phyloP scores from a whole-genome alignment of 495 filamentous ascomycete species.

The Talaromyces borbonicus region DNA sequence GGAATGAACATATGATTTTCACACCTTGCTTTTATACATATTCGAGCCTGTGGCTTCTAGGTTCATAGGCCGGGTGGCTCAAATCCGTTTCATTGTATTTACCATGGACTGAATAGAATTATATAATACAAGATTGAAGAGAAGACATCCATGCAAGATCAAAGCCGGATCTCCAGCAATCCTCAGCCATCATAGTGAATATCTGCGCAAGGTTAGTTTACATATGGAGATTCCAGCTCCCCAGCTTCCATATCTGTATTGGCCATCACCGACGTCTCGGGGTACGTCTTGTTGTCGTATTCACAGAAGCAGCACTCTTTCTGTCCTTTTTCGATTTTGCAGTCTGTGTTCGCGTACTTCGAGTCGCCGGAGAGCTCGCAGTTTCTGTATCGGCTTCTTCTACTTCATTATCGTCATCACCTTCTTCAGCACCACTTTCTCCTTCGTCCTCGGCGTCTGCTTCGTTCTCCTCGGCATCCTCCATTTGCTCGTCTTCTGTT shows the following conservation, averaged over 20 bases:
- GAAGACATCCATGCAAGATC: too few relatives aligned
- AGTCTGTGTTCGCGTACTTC: conserved; percentile 32
- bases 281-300: conserved; percentile 23
- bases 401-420: conserved; percentile 23
- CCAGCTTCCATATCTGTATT: neutral
- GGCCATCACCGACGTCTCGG: conserved; percentile 26
- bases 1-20: too few relatives aligned
- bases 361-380: conserved; percentile 24
- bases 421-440: conserved; percentile 18
- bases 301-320: conserved; percentile 12
- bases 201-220: too few relatives aligned
- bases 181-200: too few relatives aligned
- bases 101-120: neutral
- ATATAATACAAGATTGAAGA: neutral
- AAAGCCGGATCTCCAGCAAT: too few relatives aligned
- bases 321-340: conserved; percentile 32
- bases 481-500: conserved; percentile 31
- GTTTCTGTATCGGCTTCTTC: conserved; percentile 22
- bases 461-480: conserved; percentile 30
- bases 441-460: conserved; percentile 32
- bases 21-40: conserved; percentile 2
- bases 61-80: neutral
- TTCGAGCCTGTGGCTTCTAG: conserved; percentile 1
- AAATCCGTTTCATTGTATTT: neutral
- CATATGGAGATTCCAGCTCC: too few relatives aligned